Conservation (phyloP, 768 basidiomycete species). For the Termitomyces sp. region DNA sequence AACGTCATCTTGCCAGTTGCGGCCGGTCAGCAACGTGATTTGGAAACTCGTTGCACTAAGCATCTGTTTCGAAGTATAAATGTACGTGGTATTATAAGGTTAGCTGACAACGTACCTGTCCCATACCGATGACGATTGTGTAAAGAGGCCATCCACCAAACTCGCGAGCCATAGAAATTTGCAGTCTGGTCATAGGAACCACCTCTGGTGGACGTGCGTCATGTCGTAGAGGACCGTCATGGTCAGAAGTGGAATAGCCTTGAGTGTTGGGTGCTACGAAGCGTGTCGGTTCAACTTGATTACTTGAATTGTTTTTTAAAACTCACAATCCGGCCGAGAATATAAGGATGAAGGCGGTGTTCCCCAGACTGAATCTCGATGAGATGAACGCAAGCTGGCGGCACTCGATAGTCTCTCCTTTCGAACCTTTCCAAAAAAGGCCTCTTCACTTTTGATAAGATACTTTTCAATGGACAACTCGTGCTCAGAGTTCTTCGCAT, state of each 20-base stretch:
- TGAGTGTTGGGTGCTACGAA: conserved; percentile 44
- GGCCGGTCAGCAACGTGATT: conserved; percentile 83
- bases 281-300: not conserved
- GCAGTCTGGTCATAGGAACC: conserved; percentile 76
- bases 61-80: conserved; percentile 43
- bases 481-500: conserved; percentile 82
- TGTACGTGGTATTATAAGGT: not conserved
- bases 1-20: conserved; percentile 73
- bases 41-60: conserved; percentile 68
- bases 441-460: conserved; percentile 87
- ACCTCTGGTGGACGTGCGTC: conserved; percentile 51
- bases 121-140: conserved; percentile 80
- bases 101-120: conserved; percentile 47
- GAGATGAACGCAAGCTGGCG: conserved; percentile 70
- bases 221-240: conserved; percentile 38
- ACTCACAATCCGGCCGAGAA: conserved; percentile 74
- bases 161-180: conserved; percentile 78
- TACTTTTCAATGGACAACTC: conserved; percentile 91
- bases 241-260: conserved; percentile 32
- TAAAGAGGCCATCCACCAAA: conserved; percentile 88
- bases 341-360: conserved; percentile 59
- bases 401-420: conserved; percentile 84
- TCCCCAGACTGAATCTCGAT: conserved; percentile 80
- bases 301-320: conserved; percentile 1
- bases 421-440: conserved; percentile 86